Base-by-base conservation (phyloP, 441 rosid genomes). In the Theobroma grandiflorum region DNA sequence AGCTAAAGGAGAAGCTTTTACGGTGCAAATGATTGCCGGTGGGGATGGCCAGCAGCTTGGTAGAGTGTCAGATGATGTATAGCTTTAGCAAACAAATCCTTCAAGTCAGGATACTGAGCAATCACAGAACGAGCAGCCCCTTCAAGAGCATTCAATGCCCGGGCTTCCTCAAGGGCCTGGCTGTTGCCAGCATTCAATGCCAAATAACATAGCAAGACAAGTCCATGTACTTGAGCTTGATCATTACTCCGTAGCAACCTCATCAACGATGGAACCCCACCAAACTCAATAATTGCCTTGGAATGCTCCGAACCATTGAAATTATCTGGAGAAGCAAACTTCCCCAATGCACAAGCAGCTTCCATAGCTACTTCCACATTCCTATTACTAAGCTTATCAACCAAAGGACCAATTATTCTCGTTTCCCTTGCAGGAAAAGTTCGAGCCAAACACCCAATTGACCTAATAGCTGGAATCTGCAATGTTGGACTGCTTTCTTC, bases 391-490 rank as follows among this genome's bases (percentile, higher is more conserved):
- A 92, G 91, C 74, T 87, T 85, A 4, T 53, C 58, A 70, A 90
- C 92, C 67, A 92, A 53, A 42, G 90, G 92, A 61, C 80, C 83
- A 66, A 92, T 85, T 18, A 90, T 85, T 73, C 91, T 82, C 5
- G 85, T 88, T 70, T 92, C 95, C 70, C 85, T 86, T 0, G 94
- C 92, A 0, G 95, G 87, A 68, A 92, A 92, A 33, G 91, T 90
- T 77, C 89, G 82, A 8, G 95, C 94, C 77, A 92, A 62, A 4
- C 85, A 92, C n/a, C 95, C 95, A 66, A 88, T 85, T 18, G 95
- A 84, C 78, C 71, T 84, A 20, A 90, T 82, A n/a, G 94, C 90
- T 8, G 91, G 88, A 71, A 87, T 76, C 45, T 86, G 85, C 69
- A 88, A 74, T 26, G 5, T 35, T 5, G 86, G 83, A 80, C 55